Conservation (phyloP, 495 filamentous ascomycete species). For the Usnea hakonensis region DNA sequence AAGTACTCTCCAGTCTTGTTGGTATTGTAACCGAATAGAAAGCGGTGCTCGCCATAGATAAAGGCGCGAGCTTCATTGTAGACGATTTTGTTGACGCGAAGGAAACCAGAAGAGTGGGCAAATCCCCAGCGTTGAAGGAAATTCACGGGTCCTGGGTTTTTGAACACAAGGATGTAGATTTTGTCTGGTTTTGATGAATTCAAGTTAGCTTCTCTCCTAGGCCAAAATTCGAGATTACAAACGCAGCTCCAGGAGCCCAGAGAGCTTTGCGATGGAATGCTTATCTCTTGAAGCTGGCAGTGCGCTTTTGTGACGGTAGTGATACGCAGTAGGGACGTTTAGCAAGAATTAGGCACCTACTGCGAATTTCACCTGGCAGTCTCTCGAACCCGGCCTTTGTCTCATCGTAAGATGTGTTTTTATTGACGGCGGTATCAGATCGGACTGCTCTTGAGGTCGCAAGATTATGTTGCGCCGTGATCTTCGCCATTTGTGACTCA, state of each 20-base stretch:
- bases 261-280: not conserved
- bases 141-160: constrained; percentile 16
- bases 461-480: not conserved
- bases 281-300: not conserved
- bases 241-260: not conserved
- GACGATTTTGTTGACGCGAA: constrained; percentile 30
- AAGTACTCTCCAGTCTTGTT: constrained; percentile 3
- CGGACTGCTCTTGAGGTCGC: not conserved
- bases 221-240: no score
- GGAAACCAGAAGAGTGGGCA: constrained; percentile 27
- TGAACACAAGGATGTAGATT: constrained; percentile 30
- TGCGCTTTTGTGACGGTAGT: not conserved
- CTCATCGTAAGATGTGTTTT: constrained; percentile 9
- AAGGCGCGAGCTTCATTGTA: constrained; percentile 29
- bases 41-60: constrained; percentile 33
- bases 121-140: constrained; percentile 25
- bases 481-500: not conserved
- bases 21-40: constrained; percentile 26
- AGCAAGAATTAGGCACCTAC: not conserved
- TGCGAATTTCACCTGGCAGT: constrained; percentile 33
- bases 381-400: constrained; percentile 28
- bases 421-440: no score
- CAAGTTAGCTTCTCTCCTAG: not conserved
- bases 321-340: not conserved
- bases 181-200: constrained; percentile 14